These are phyloP conservation scores for Talaromyces stipitatus DNA, from an alignment of 495 filamentous ascomycete species.

Conservation along the genomic window DNA sequence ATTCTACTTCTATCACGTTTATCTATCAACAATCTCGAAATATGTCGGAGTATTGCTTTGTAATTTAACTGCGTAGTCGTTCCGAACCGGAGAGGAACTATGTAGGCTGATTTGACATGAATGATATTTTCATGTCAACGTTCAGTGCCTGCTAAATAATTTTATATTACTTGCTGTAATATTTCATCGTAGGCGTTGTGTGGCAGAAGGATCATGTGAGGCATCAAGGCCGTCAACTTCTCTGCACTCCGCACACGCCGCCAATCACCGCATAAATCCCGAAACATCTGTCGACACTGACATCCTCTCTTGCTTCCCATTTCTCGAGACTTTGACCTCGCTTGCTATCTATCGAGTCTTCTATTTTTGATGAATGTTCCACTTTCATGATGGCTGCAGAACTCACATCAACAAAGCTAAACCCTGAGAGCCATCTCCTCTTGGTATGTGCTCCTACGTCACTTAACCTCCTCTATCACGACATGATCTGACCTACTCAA, in stretches of 20 bases:
- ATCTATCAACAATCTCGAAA: too few relatives aligned
- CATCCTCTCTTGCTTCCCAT: background rate
- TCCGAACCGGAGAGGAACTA: too few relatives aligned
- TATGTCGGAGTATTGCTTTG: too few relatives aligned
- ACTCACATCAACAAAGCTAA: conserved; percentile 58
- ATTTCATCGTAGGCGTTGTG: too few relatives aligned
- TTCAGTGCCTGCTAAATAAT: too few relatives aligned
- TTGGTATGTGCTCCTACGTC: conserved; percentile 39
- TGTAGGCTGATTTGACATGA: too few relatives aligned
- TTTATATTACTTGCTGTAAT: too few relatives aligned
- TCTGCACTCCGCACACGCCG: background rate
- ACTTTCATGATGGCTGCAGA: conserved; percentile 38
- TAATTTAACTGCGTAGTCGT: too few relatives aligned
- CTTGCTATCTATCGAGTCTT: background rate
- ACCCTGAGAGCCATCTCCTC: conserved; percentile 65
- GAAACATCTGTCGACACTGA: background rate
- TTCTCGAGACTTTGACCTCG: background rate
- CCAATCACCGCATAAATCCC: background rate
- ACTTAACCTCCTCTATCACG: background rate
- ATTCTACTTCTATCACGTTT: too few relatives aligned
- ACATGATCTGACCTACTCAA: conserved; percentile 8
- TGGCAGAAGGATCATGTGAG: background rate
- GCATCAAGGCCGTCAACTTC: background rate
- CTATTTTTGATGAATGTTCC: background rate
- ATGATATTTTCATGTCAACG: too few relatives aligned